Percentiles rank a stretch among this genome's conserved stretches.
phyloP scores from a whole-genome alignment of 2,329 filamentous ascomycete genomes.

The Fusarium penzigii region DNA sequence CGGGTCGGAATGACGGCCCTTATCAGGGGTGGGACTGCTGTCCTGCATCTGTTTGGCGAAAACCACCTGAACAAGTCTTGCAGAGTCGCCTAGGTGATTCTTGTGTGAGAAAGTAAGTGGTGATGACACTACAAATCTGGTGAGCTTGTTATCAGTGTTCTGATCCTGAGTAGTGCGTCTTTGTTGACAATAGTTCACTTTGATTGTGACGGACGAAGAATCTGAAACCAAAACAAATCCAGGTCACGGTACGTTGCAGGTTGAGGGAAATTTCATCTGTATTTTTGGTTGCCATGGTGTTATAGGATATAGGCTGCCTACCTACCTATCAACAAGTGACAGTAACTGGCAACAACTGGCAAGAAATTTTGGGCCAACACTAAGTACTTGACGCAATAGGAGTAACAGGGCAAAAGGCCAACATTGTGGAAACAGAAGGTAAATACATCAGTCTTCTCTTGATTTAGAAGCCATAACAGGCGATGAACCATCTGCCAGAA shows the following conservation, averaged over 20 bases:
- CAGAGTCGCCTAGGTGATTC: neutral
- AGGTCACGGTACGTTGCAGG: neutral
- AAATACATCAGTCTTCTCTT: too few relatives aligned
- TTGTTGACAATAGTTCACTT: neutral
- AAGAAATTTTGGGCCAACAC: neutral
- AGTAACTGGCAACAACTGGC: neutral
- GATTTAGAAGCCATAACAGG: too few relatives aligned
- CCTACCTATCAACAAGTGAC: neutral
- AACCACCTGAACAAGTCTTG: slow-evolving; percentile 5
- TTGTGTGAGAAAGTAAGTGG: neutral
- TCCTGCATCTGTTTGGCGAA: slow-evolving; percentile 19
- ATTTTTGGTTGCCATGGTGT: neutral
- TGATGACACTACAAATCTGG: neutral
- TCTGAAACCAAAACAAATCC: neutral
- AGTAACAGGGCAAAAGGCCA: too few relatives aligned
- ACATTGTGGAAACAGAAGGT: too few relatives aligned
- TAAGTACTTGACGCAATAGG: too few relatives aligned
- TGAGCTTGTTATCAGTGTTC: neutral
- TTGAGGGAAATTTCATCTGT: neutral
- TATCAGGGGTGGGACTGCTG: slow-evolving; percentile 11
- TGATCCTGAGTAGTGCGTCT: neutral
- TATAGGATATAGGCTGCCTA: neutral
- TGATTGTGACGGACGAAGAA: neutral
- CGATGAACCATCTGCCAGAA: too few relatives aligned
- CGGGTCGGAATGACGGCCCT: slow-evolving; percentile 26